These are phyloP conservation scores for Trebouxia sp. DNA, from an alignment of 139 green algal genomes.

Conservation along the genomic window DNA sequence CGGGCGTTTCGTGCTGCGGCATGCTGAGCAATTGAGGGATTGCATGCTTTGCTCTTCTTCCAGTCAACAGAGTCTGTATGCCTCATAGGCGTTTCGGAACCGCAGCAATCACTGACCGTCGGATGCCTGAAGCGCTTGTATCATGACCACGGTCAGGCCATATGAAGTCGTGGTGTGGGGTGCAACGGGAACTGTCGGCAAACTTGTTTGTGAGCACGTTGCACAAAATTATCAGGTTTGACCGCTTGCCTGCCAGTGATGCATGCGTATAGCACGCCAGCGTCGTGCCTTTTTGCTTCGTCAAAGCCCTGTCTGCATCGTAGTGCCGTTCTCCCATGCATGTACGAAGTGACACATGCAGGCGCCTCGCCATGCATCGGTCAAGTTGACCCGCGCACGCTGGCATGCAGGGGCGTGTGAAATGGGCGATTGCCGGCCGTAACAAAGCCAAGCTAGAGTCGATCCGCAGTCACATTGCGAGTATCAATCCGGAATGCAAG, in stretches of 20 bases:
- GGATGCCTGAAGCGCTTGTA: no score
- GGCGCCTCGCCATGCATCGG: no score
- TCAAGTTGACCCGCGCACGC: not conserved
- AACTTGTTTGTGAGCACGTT: conserved; percentile 79
- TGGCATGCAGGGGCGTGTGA: conserved; percentile 32
- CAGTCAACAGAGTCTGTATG: no score
- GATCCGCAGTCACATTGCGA: conserved; percentile 48
- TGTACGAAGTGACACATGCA: no score
- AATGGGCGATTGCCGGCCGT: conserved; percentile 83
- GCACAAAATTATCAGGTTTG: conserved; percentile 61
- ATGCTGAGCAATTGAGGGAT: no score
- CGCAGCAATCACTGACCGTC: not conserved
- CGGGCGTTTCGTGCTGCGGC: no score
- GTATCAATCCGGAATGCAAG: conserved; percentile 46
- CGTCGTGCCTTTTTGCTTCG: no score
- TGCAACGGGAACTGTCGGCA: conserved; percentile 73
- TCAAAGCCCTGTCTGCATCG: not conserved
- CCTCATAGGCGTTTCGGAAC: no score
- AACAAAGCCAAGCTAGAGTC: conserved; percentile 71
- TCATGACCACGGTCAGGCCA: conserved; percentile 21
- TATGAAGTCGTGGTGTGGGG: conserved; percentile 81
- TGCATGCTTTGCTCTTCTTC: no score
- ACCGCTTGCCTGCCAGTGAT: not conserved
- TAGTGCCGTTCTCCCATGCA: no score
- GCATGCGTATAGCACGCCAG: no score